Conservation (phyloP, 495 filamentous ascomycete genomes). For the Parmelia sp. region DNA sequence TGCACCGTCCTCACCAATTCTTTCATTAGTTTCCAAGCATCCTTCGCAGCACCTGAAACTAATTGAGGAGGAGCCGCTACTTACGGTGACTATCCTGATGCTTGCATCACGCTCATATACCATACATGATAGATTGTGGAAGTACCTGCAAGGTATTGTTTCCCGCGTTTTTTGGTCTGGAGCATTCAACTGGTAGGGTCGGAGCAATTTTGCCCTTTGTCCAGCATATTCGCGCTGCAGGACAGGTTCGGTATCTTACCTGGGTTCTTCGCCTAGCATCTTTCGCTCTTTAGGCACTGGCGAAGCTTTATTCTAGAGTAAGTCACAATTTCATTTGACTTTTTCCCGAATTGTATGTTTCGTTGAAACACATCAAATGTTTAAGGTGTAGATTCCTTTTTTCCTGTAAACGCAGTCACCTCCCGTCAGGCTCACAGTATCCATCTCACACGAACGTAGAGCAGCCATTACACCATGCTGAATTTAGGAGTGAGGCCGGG, state of each 20-base stretch:
- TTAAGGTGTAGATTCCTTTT: too few relatives aligned
- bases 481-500: too few relatives aligned
- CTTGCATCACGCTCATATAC: background rate
- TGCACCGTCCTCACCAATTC: background rate
- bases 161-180: background rate
- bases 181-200: background rate
- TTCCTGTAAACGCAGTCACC: too few relatives aligned
- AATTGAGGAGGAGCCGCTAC: background rate
- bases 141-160: background rate
- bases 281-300: background rate
- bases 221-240: background rate
- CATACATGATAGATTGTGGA: background rate
- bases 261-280: background rate
- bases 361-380: too few relatives aligned
- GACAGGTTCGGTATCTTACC: too few relatives aligned
- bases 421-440: too few relatives aligned
- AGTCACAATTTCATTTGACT: too few relatives aligned
- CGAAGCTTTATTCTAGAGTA: background rate
- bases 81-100: background rate
- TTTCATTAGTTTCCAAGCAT: background rate
- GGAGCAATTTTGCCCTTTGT: background rate
- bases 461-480: too few relatives aligned
- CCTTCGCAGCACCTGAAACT: background rate
- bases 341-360: too few relatives aligned
- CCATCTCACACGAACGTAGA: too few relatives aligned